Evolutionary conservation across 176 grass and related monocot genomes (phyloP).

Genomic region (Oryza nivara): DNA sequence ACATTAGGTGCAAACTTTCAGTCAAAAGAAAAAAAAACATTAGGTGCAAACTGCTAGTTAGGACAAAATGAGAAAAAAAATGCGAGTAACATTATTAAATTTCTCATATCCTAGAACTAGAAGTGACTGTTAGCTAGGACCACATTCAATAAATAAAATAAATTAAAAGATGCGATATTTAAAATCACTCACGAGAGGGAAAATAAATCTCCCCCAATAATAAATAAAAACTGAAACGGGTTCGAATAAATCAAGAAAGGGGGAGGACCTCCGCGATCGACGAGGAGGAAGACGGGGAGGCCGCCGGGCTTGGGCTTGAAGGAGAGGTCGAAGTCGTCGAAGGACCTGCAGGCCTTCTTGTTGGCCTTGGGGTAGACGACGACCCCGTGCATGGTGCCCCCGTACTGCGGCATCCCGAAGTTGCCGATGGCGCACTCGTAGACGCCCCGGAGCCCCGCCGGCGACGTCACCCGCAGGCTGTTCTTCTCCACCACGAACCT

Average conservation of each 20-base stretch:
- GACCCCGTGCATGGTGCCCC: conserved; percentile 78
- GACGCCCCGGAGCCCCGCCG: conserved; percentile 59
- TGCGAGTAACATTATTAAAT: neutral
- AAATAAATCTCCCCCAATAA: neutral
- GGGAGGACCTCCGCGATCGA: conserved; percentile 68
- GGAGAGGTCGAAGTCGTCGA: conserved; percentile 58
- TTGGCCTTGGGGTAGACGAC: conserved; percentile 86
- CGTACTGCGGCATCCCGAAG: conserved; percentile 89
- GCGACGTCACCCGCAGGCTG: conserved; percentile 79
- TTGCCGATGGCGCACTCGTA: conserved; percentile 92
- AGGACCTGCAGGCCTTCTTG: conserved; percentile 61
- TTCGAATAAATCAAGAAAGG: neutral
- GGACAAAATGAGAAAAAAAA: neutral
- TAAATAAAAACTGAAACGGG: neutral
- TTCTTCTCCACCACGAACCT: conserved; percentile 96
- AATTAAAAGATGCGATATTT: too few species aligned
- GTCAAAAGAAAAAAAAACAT: neutral
- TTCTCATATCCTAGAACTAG: neutral
- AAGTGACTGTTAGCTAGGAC: neutral
- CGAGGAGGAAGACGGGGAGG: conserved; percentile 75
- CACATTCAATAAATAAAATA: too few species aligned
- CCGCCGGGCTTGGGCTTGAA: conserved; percentile 69
- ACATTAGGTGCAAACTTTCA: too few species aligned
- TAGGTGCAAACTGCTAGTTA: neutral
- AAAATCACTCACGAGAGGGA: neutral